Evolutionary conservation across 2,329 filamentous ascomycete genomes (phyloP), one percentile per base, ranked within the genome.

Genomic region (Verticillium dahliae): DNA sequence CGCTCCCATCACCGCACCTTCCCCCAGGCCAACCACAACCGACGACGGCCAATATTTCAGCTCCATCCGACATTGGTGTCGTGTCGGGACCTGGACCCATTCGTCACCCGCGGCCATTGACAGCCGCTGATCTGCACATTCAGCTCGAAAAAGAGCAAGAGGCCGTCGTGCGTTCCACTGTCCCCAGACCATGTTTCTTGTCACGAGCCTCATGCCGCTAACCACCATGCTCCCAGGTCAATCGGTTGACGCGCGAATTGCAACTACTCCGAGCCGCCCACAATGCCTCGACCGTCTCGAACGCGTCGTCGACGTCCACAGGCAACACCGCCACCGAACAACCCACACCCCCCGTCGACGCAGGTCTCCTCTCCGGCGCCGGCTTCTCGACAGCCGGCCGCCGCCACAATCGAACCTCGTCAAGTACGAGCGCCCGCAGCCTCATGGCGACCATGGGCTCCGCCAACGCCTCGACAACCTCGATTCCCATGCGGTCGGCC

Each of bases 71-170:
- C 62, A 74, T 78, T 1, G 80, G 78, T 14, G 80, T 85, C 56
- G 81, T 80, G 34, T 72, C 78, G 37, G 86, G 86, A 0, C 85
- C 86, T 61, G 90, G 90, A 0, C 93, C 94, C 4, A 77, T 96
- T 69, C 86, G 94, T 65, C 93, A 97, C 73, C 93, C 94, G 6
- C 85, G 91, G 39, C 93, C 93, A 3, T 78, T 97, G 73, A 97
- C 94, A 0, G 88, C 92, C 1, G 90, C 92, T 3, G 94, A 98
- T 74, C 81, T 98, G 64, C 92, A 97, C 74, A 81, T 90, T 63
- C 87, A 97, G 77, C 81, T 97, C 33, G 94, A 98, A 76, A 95
- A 96, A 75, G 94, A 98, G 72, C 93, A 98, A 69, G 94, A 98
- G 75, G 91, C 92, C 39, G 89, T 97, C 69, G 93, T 95, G 81